phyloP scores from a whole-genome alignment of 1,284 basidiomycete species.

The Athelia psychrophila region DNA sequence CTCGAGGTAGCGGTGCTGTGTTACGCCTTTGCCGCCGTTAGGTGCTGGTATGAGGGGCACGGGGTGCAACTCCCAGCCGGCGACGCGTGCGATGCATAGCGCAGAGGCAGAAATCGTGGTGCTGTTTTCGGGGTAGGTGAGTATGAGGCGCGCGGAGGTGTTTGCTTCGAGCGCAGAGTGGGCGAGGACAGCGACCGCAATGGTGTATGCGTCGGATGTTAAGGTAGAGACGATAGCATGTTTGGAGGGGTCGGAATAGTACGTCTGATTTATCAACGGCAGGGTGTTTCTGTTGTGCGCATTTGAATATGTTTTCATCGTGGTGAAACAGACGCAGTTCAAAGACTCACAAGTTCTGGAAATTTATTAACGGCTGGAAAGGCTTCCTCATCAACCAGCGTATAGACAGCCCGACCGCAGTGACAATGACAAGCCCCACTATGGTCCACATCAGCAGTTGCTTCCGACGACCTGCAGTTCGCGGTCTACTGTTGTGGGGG shows the following conservation, averaged over 20 bases:
- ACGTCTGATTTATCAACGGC: neutral
- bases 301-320: too few relatives aligned
- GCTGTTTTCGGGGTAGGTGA: slow-evolving; percentile 34
- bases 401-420: too few relatives aligned
- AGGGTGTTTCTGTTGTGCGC: neutral
- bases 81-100: slow-evolving; percentile 35
- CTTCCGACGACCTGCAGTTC: too few relatives aligned
- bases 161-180: slow-evolving; percentile 35
- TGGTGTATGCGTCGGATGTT: slow-evolving; percentile 40
- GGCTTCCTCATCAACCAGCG: too few relatives aligned
- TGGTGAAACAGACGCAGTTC: too few relatives aligned
- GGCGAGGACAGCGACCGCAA: slow-evolving; percentile 40
- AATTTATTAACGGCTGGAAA: too few relatives aligned
- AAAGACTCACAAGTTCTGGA: too few relatives aligned
- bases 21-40: slow-evolving; percentile 28
- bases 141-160: slow-evolving; percentile 29
- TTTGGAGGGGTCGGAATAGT: slow-evolving; percentile 7
- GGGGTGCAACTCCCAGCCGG: slow-evolving; percentile 35
- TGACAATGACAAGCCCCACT: too few relatives aligned
- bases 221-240: slow-evolving; percentile 40
- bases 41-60: slow-evolving; percentile 37
- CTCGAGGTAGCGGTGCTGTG: slow-evolving; percentile 34
- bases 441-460: too few relatives aligned
- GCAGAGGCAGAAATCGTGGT: slow-evolving; percentile 33
- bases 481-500: too few relatives aligned